Evolutionary conservation across 371 early-diverging fungal genomes (phyloP).

Genomic region (Zopfochytrium polystomum): DNA sequence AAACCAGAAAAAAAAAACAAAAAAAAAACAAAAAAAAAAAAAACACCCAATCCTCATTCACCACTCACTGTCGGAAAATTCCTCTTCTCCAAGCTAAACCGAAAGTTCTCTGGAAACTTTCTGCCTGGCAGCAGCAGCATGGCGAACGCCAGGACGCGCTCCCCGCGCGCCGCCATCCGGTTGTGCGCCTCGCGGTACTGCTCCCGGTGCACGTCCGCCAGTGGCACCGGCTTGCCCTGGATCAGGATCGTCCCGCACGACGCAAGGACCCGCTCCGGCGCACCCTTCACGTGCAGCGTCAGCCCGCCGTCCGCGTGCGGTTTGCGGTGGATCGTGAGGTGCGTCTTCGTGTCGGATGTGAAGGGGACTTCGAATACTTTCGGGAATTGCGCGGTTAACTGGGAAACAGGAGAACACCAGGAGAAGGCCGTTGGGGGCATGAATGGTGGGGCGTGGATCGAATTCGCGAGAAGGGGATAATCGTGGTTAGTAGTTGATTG

Average conservation of each 20-base stretch:
- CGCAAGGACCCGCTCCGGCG: constrained; percentile 49
- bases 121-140: constrained; percentile 37
- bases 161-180: constrained; percentile 47
- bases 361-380: constrained; percentile 57
- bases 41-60: constrained; percentile 3
- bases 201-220: constrained; percentile 23
- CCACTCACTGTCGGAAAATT: constrained; percentile 46
- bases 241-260: constrained; percentile 40
- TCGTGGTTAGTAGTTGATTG: background rate
- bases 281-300: constrained; percentile 54
- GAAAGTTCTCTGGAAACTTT: constrained; percentile 49
- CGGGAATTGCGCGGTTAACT: constrained; percentile 43
- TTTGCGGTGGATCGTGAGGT: constrained; percentile 51
- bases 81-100: constrained; percentile 40
- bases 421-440: too few relatives aligned
- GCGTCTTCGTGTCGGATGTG: constrained; percentile 46
- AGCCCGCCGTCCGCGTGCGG: constrained; percentile 45
- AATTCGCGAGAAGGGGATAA: constrained; percentile 8
- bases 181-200: constrained; percentile 36
- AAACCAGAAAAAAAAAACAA: too few relatives aligned
- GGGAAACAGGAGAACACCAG: background rate
- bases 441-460: too few relatives aligned
- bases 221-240: constrained; percentile 31
- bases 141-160: constrained; percentile 51
- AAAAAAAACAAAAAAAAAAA: constrained; percentile 8